phyloP scores from a whole-genome alignment of 2,329 filamentous ascomycete genomes.

The Fusarium mexicanum region DNA sequence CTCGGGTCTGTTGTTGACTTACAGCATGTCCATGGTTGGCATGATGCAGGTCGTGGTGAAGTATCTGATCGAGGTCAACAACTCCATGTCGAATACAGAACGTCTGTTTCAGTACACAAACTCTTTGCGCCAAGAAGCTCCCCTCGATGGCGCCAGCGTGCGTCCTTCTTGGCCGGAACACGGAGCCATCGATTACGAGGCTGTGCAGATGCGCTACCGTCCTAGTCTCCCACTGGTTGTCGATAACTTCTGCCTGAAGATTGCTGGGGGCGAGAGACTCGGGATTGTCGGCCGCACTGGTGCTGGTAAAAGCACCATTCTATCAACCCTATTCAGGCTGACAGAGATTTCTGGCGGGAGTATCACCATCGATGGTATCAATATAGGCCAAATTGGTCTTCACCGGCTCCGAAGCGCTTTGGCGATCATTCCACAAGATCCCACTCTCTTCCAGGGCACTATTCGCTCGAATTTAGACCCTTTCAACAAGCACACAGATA shows the following conservation, averaged over 20 bases:
- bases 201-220: slow-evolving; percentile 60
- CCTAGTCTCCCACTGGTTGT: slow-evolving; percentile 75
- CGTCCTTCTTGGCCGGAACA: not conserved
- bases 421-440: slow-evolving; percentile 81
- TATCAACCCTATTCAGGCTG: slow-evolving; percentile 79
- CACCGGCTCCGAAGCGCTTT: slow-evolving; percentile 75
- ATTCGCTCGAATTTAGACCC: slow-evolving; percentile 71
- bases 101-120: not conserved
- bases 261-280: slow-evolving; percentile 72
- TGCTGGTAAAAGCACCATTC: slow-evolving; percentile 79
- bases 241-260: slow-evolving; percentile 71
- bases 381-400: slow-evolving; percentile 77
- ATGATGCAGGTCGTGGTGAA: not conserved
- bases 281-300: slow-evolving; percentile 81
- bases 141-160: not conserved
- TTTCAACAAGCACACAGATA: not conserved
- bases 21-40: not conserved
- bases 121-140: not conserved
- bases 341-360: slow-evolving; percentile 74
- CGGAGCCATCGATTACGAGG: not conserved
- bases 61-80: not conserved
- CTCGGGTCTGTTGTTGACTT: not conserved
- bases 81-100: not conserved
- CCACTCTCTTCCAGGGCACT: slow-evolving; percentile 81
- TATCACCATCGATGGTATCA: slow-evolving; percentile 75